These are phyloP conservation scores for Cladosporium velox DNA, from an alignment of 2,329 filamentous ascomycete species.

Conservation along the genomic window DNA sequence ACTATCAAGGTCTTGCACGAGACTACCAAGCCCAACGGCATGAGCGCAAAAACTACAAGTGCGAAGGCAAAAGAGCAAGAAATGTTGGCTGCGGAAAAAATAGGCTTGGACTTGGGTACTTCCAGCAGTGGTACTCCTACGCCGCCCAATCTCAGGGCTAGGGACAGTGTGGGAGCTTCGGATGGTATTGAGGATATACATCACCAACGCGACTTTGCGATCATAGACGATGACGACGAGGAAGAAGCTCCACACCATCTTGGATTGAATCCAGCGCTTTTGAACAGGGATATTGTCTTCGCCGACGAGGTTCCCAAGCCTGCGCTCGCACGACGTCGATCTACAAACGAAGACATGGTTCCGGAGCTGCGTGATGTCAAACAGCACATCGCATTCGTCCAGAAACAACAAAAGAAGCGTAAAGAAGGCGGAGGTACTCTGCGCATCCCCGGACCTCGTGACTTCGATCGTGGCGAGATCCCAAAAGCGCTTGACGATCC, in stretches of 20 bases:
- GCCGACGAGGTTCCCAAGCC: constrained; percentile 60
- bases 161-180: constrained; percentile 1
- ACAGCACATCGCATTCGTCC: constrained; percentile 83
- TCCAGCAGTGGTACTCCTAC: not conserved
- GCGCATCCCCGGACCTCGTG: constrained; percentile 87
- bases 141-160: constrained; percentile 16
- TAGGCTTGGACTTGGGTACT: constrained; percentile 40
- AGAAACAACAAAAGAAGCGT: constrained; percentile 70
- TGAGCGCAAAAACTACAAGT: constrained; percentile 50
- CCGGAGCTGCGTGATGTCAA: constrained; percentile 54
- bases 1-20: constrained; percentile 67
- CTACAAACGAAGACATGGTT: constrained; percentile 51
- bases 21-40: constrained; percentile 50
- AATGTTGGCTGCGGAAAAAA: constrained; percentile 46
- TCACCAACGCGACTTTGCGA: constrained; percentile 4
- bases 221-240: constrained; percentile 23
- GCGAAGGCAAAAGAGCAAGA: constrained; percentile 52
- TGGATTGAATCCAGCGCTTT: constrained; percentile 31
- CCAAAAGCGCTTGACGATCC: constrained; percentile 61
- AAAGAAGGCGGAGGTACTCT: constrained; percentile 71
- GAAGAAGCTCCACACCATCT: constrained; percentile 27
- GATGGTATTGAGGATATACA: not conserved
- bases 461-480: constrained; percentile 79
- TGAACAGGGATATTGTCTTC: constrained; percentile 62
- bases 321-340: constrained; percentile 11